Conservation (phyloP, 1,139 yeast genomes). For the Taphrina communis region DNA sequence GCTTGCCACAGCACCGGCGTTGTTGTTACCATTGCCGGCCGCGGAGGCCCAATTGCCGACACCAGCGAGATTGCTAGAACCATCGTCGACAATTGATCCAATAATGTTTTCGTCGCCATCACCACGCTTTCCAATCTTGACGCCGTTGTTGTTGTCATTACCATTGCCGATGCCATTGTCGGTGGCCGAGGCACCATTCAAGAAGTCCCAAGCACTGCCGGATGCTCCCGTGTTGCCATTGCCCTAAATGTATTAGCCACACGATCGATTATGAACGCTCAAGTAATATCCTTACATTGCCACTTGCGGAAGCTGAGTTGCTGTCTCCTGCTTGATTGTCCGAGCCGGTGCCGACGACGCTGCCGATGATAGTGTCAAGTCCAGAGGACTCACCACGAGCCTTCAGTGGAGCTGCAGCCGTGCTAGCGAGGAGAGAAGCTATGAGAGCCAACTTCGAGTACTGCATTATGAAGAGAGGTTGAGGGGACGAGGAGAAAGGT, state of each 20-base stretch:
- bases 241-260: not conserved
- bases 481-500: no score
- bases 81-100: conserved; percentile 3
- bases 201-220: conserved; percentile 13
- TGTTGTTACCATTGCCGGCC: conserved; percentile 1
- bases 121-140: not conserved
- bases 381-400: conserved; percentile 4
- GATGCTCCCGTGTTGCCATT: conserved; percentile 20
- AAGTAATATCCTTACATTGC: conserved; percentile 10
- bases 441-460: not conserved
- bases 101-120: not conserved
- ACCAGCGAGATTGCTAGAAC: conserved; percentile 3
- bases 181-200: conserved; percentile 16
- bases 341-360: conserved; percentile 8
- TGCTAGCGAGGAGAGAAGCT: not conserved
- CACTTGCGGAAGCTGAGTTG: conserved; percentile 11
- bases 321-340: conserved; percentile 18
- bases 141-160: conserved; percentile 9
- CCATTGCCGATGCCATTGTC: conserved; percentile 27
- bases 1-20: conserved; percentile 8
- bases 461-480: not conserved
- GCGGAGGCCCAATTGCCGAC: conserved; percentile 6
- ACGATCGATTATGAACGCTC: not conserved
- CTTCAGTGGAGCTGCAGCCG: conserved; percentile 6
- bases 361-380: not conserved